Evolutionary conservation across 1,284 basidiomycete genomes (phyloP).

Genomic region (Waitea zeae): DNA sequence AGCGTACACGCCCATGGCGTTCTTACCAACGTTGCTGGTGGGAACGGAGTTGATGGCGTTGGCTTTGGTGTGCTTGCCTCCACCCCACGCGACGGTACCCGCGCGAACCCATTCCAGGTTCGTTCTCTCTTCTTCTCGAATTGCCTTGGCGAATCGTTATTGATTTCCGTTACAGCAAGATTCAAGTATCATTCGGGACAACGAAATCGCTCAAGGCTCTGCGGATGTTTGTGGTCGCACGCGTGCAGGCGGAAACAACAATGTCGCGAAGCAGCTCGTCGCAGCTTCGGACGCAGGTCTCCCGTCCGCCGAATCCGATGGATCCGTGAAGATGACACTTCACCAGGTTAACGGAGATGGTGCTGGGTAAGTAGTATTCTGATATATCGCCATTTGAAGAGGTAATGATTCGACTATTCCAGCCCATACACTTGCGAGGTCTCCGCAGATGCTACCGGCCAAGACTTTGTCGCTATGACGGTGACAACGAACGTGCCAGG

Average conservation of each 20-base stretch:
- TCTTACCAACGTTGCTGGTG: slow-evolving; percentile 9
- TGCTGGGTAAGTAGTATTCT: slow-evolving; percentile 7
- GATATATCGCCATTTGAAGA: neutral
- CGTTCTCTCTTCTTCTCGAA: too few species aligned
- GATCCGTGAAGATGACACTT: slow-evolving; percentile 11
- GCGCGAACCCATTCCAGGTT: neutral
- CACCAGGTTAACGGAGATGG: slow-evolving; percentile 12
- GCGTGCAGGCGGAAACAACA: slow-evolving; percentile 9
- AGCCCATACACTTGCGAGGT: slow-evolving; percentile 11
- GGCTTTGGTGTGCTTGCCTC: slow-evolving; percentile 11
- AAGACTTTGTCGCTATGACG: slow-evolving; percentile 8
- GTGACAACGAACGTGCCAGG: slow-evolving; percentile 11
- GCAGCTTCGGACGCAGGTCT: slow-evolving; percentile 9
- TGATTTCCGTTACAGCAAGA: too few species aligned
- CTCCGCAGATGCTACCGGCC: slow-evolving; percentile 10
- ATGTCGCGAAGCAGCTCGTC: slow-evolving; percentile 9
- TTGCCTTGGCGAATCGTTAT: too few species aligned
- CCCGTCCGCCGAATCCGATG: slow-evolving; percentile 7
- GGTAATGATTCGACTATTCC: neutral
- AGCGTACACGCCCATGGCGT: slow-evolving; percentile 10
- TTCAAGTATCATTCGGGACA: too few species aligned
- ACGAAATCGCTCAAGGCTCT: slow-evolving; percentile 8
- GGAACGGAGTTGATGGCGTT: slow-evolving; percentile 9
- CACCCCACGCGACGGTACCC: slow-evolving; percentile 10
- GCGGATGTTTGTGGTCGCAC: slow-evolving; percentile 11